Base-by-base conservation (phyloP, 2,329 filamentous ascomycete genomes). In the Anisogramma anomala region DNA sequence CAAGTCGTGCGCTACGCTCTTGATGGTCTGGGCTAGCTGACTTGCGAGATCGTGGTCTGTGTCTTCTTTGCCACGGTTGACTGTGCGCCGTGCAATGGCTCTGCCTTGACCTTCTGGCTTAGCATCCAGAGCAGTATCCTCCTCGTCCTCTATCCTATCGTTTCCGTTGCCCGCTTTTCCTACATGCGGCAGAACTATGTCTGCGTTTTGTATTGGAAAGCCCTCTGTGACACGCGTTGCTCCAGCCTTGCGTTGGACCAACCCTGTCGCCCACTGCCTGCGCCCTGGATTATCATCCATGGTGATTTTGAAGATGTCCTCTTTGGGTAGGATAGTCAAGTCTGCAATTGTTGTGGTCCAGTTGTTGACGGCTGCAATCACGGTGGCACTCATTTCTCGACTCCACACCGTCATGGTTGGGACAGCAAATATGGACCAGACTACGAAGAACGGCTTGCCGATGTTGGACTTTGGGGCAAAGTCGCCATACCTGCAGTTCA, bases 361-460 rank as follows among this genome's bases (percentile, higher is more conserved):
- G 41, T 79, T 71, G 8, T 67, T 64, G 41, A 80, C 59, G 3
- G 63, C 61, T 50, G 73, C 76, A 33, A 94, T 79, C 14, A 94
- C 72, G 0, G 88, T 95, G 53, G 93, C 82, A 17, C 83, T 84
- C 46, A 89, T 82, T 49, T 87, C 82, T 9, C 78, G 82, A 48
- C 93, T 83, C 10, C 94, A 70, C 14, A 94, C 79, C 0, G 88
- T 94, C 72, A 88, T 88, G 2, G 83, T 88, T 0, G 88, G 88
- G 3, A 94, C 69, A 0, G 87, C 86, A 18, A 94, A 71, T 1
- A 94, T 58, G 13, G 80, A 84, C 88, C 88, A 95, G 41, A 94
- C 79, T 13, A 95, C 83, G 53, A 94, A 94, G 57, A 94, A 93
- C 0, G 84, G 76, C 39, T 84, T 79, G 1, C 84, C 85, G 0